Conservation (phyloP, 169 alveolate species). For the Plasmodium reichenowi region DNA sequence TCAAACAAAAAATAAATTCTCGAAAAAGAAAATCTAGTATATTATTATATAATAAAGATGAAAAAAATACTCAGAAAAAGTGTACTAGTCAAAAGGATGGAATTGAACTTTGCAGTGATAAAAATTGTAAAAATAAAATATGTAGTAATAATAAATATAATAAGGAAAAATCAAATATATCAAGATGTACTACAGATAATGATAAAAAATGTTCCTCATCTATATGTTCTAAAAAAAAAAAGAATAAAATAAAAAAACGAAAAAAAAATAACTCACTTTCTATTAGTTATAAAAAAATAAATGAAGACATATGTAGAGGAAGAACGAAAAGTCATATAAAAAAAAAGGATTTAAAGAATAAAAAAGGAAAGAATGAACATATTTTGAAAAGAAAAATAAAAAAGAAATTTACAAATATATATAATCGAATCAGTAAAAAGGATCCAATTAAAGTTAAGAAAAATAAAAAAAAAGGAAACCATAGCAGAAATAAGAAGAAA, state of each 20-base stretch:
- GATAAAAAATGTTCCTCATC: neutral
- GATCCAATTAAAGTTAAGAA: slow-evolving; percentile 37
- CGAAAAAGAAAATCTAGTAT: too few relatives aligned
- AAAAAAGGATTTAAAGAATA: slow-evolving; percentile 16
- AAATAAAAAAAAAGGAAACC: slow-evolving; percentile 19
- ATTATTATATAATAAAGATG: neutral
- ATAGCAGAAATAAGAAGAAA: slow-evolving; percentile 13
- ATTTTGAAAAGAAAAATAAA: slow-evolving; percentile 12
- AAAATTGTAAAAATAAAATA: neutral
- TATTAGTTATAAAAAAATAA: neutral
- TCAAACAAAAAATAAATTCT: neutral
- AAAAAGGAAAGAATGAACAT: slow-evolving; percentile 18
- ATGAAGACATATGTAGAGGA: neutral
- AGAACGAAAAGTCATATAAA: neutral
- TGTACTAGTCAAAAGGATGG: too few relatives aligned
- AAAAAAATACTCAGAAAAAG: neutral
- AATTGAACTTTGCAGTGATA: neutral
- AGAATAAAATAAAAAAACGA: neutral
- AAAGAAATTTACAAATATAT: slow-evolving; percentile 4
- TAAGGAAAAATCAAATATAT: neutral
- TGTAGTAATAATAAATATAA: neutral
- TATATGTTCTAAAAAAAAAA: neutral
- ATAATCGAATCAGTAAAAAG: slow-evolving; percentile 11
- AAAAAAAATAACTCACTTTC: neutral
- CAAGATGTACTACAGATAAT: neutral